These are phyloP conservation scores for Candida quercuum DNA, from an alignment of 805 yeast species.

Conservation along the genomic window DNA sequence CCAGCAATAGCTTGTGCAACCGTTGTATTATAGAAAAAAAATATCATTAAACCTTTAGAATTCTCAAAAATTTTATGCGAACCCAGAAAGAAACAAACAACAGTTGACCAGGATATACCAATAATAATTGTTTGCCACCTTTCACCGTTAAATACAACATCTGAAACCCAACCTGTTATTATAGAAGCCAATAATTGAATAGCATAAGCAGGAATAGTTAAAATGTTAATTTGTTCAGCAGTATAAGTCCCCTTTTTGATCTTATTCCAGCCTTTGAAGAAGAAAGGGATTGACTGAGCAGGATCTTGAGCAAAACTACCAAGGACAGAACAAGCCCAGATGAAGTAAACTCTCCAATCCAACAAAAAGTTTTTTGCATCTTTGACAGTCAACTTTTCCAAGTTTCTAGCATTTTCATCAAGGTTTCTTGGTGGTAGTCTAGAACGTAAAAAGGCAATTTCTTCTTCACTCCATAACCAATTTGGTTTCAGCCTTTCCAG, in stretches of 20 bases:
- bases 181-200: conserved; percentile 6
- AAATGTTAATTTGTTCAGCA: conserved; percentile 6
- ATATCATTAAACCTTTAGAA: conserved; percentile 5
- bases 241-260: conserved; percentile 7
- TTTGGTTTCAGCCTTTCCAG: conserved; percentile 24
- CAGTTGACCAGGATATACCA: conserved; percentile 4
- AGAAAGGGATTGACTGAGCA: conserved; percentile 7
- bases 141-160: conserved; percentile 10
- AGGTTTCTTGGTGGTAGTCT: conserved; percentile 11
- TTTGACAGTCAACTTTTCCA: conserved; percentile 1
- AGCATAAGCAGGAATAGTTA: conserved; percentile 8
- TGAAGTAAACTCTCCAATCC: conserved; percentile 10
- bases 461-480: conserved; percentile 19
- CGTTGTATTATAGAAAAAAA: conserved; percentile 10
- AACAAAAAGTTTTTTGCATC: conserved; percentile 6
- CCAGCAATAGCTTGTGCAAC: conserved; percentile 11
- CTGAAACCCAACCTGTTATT: conserved; percentile 9
- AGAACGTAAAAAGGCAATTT: conserved; percentile 4
- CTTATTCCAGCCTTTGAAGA: conserved; percentile 9
- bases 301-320: conserved; percentile 10
- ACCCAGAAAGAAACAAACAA: conserved; percentile 9
- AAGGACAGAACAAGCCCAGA: conserved; percentile 5
- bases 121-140: conserved; percentile 9
- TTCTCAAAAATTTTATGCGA: conserved; percentile 8
- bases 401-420: conserved; percentile 2